phyloP scores from a whole-genome alignment of 441 rosid genomes.

The Syzygium syzygioides region DNA sequence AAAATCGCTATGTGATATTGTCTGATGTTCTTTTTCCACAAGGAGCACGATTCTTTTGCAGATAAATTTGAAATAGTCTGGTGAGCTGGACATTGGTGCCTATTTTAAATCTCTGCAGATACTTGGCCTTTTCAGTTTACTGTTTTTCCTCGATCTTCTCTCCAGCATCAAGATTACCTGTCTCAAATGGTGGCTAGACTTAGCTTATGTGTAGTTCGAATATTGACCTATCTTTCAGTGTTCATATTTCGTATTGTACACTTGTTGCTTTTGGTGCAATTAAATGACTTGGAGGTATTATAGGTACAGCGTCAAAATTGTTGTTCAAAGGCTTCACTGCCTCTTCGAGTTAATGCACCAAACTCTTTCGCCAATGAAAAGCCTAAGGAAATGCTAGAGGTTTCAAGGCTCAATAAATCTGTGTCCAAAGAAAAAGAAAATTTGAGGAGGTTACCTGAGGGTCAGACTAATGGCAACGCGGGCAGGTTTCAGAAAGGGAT shows the following conservation, averaged over 20 bases:
- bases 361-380: slow-evolving; percentile 6
- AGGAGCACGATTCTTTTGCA: neutral
- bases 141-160: neutral
- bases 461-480: slow-evolving; percentile 16
- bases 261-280: neutral
- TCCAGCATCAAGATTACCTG: neutral
- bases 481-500: slow-evolving; percentile 13
- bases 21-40: neutral
- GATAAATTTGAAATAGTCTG: neutral
- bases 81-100: neutral
- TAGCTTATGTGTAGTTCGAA: neutral
- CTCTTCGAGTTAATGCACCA: slow-evolving; percentile 19
- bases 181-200: neutral
- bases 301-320: slow-evolving; percentile 25
- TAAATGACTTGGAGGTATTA: neutral
- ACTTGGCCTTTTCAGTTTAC: neutral
- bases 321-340: slow-evolving; percentile 14
- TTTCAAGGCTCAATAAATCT: slow-evolving; percentile 7
- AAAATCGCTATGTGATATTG: neutral
- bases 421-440: slow-evolving; percentile 36
- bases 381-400: slow-evolving; percentile 12
- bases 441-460: slow-evolving; percentile 6
- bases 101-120: neutral
- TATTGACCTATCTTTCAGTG: neutral
- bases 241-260: neutral